Conservation (phyloP, 139 green algal genomes). For the Closterium sp. region DNA sequence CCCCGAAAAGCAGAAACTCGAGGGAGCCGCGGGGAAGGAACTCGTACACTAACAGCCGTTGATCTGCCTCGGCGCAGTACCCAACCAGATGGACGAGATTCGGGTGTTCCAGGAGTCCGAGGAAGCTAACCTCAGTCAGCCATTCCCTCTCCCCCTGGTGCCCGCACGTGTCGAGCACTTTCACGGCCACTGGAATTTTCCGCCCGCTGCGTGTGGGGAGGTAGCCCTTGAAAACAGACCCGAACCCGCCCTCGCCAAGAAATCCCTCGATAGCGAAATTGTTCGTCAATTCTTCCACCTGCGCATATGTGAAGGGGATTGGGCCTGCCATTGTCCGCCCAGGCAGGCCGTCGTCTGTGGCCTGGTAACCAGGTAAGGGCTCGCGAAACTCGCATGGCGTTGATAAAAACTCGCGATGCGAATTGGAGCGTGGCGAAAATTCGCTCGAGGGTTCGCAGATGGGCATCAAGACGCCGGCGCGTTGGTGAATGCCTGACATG, state of each 20-base stretch:
- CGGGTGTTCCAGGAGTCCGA: constrained; percentile 26
- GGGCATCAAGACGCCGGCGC: not conserved
- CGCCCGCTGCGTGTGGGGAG: not conserved
- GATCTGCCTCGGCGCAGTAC: constrained; percentile 28
- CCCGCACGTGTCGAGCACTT: constrained; percentile 32
- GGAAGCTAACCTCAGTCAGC: constrained; percentile 22
- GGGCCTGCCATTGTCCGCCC: not conserved
- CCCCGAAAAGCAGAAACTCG: constrained; percentile 10
- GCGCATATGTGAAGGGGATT: not conserved
- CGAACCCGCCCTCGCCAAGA: constrained; percentile 12
- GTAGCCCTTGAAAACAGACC: constrained; percentile 7
- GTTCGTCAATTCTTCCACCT: constrained; percentile 1
- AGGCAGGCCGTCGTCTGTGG: not conserved
- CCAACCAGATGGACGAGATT: constrained; percentile 33
- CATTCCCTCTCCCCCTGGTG: constrained; percentile 31
- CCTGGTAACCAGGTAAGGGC: not conserved
- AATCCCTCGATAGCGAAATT: not conserved
- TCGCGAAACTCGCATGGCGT: not conserved
- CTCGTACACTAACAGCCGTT: constrained; percentile 41
- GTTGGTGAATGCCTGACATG: not conserved
- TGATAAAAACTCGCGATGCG: not conserved
- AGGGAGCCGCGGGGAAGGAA: constrained; percentile 28
- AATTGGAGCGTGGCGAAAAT: not conserved
- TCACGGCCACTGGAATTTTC: constrained; percentile 48
- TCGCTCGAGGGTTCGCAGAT: not conserved